Conservation (phyloP, 2,329 filamentous ascomycete genomes). For the Corinectria fuckeliana region DNA sequence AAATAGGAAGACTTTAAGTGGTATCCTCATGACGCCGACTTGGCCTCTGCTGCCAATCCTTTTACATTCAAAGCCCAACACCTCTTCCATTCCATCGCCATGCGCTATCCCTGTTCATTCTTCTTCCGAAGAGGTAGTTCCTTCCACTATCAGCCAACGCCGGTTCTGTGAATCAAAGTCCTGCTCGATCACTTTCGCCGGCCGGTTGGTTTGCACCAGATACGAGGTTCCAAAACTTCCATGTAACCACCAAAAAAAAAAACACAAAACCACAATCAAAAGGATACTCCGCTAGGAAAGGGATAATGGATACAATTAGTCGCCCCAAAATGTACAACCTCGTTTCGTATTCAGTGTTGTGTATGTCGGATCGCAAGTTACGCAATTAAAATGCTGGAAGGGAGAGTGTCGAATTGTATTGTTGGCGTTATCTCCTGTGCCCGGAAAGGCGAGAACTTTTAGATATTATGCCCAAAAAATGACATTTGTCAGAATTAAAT, state of each 20-base stretch:
- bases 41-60: slow-evolving; percentile 30
- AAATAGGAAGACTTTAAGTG: slow-evolving; percentile 22
- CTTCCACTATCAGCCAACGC: slow-evolving; percentile 25
- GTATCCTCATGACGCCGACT: slow-evolving; percentile 31
- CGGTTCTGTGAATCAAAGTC: slow-evolving; percentile 42
- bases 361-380: background rate
- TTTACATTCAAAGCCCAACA: slow-evolving; percentile 38
- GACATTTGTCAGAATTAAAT: slow-evolving; percentile 43
- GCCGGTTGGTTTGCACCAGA: slow-evolving; percentile 31
- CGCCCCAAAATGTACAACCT: slow-evolving; percentile 24
- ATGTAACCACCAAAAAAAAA: slow-evolving; percentile 12
- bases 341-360: background rate
- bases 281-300: slow-evolving; percentile 26
- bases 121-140: slow-evolving; percentile 30
- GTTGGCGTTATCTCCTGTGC: slow-evolving; percentile 31
- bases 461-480: slow-evolving; percentile 22
- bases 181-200: slow-evolving; percentile 41
- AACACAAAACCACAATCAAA: slow-evolving; percentile 16
- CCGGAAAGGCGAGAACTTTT: slow-evolving; percentile 22
- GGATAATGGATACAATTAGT: slow-evolving; percentile 20
- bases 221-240: slow-evolving; percentile 28
- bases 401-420: slow-evolving; percentile 30
- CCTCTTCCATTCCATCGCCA: slow-evolving; percentile 27
- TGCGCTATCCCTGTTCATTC: slow-evolving; percentile 32
- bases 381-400: slow-evolving; percentile 25